Percentiles rank a stretch among this genome's conserved stretches.
Evolutionary conservation across 192 early-diverging fungal species (phyloP).

Genomic region (Rhizoclosmatium sp.): DNA sequence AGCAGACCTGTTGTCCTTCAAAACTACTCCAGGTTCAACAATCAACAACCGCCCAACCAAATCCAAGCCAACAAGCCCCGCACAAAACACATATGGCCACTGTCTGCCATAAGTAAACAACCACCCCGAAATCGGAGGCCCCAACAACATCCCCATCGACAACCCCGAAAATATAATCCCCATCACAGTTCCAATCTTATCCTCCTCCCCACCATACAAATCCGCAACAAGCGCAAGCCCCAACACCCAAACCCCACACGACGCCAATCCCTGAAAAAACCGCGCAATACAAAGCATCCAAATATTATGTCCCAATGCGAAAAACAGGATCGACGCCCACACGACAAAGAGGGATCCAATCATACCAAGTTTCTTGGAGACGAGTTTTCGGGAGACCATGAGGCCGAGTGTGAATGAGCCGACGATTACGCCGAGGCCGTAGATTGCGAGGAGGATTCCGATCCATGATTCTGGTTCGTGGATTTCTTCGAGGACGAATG

Average conservation of each 20-base stretch:
- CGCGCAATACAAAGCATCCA: slow-evolving; percentile 35
- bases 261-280: slow-evolving; percentile 27
- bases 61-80: slow-evolving; percentile 17
- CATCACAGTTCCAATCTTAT: slow-evolving; percentile 44
- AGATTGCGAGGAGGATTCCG: slow-evolving; percentile 42
- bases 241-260: slow-evolving; percentile 39
- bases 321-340: slow-evolving; percentile 32
- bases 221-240: slow-evolving; percentile 47
- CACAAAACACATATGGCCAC: slow-evolving; percentile 38
- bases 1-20: neutral
- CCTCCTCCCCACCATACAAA: slow-evolving; percentile 5
- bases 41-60: slow-evolving; percentile 30
- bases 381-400: slow-evolving; percentile 17
- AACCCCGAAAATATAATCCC: slow-evolving; percentile 34
- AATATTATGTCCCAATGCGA: slow-evolving; percentile 28
- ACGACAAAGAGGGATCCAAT: slow-evolving; percentile 23
- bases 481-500: slow-evolving; percentile 37
- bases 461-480: slow-evolving; percentile 19
- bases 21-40: neutral
- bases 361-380: slow-evolving; percentile 36
- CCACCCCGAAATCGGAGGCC: slow-evolving; percentile 41
- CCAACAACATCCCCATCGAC: slow-evolving; percentile 38
- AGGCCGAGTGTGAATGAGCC: slow-evolving; percentile 40
- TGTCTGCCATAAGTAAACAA: slow-evolving; percentile 36
- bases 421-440: slow-evolving; percentile 39